phyloP scores from a whole-genome alignment of 257 asterid genomes.

The Parsonsia alboflavescens region DNA sequence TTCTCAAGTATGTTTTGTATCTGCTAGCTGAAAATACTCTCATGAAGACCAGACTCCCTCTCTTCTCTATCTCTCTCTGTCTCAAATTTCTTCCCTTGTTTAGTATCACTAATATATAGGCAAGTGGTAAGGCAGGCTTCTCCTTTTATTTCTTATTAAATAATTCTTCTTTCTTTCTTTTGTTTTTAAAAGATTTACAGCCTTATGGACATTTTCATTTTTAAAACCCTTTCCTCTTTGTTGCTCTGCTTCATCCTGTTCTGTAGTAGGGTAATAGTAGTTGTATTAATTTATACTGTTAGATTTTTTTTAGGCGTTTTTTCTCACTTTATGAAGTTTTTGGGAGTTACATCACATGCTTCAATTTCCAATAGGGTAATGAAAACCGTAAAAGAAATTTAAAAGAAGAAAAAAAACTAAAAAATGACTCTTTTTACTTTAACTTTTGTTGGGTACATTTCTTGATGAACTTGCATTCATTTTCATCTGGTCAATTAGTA shows the following conservation, averaged over 20 bases:
- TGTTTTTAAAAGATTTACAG: slow-evolving; percentile 18
- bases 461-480: slow-evolving; percentile 3
- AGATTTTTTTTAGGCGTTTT: slow-evolving; percentile 7
- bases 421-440: too few relatives aligned
- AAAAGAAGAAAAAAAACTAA: too few relatives aligned
- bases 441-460: not conserved
- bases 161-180: not conserved
- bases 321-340: slow-evolving; percentile 23
- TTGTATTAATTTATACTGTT: not conserved
- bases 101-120: slow-evolving; percentile 23
- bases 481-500: not conserved
- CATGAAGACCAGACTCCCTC: slow-evolving; percentile 28
- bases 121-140: slow-evolving; percentile 15
- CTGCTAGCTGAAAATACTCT: slow-evolving; percentile 27
- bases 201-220: not conserved
- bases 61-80: not conserved
- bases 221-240: not conserved
- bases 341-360: slow-evolving; percentile 28
- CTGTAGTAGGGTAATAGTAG: too few relatives aligned
- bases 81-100: not conserved
- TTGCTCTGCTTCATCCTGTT: not conserved
- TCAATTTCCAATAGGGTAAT: slow-evolving; percentile 37
- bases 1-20: not conserved
- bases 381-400: not conserved
- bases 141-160: slow-evolving; percentile 6